phyloP scores from a whole-genome alignment of 2,329 filamentous ascomycete species.

The Penicillium aurantiogriseum region DNA sequence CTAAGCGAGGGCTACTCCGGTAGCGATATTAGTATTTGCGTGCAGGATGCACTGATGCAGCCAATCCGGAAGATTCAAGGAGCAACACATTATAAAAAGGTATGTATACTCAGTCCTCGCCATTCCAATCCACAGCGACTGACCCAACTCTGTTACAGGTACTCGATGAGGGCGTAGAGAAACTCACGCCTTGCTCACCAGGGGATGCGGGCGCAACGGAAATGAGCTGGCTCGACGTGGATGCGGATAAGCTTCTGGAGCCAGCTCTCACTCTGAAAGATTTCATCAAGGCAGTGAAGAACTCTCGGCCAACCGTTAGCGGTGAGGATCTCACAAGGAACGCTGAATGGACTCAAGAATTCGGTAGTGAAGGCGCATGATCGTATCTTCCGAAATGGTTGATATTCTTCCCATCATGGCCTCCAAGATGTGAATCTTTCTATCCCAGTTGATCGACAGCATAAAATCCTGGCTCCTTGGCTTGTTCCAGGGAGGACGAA shows the following conservation, averaged over 20 bases:
- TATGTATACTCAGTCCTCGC: conserved; percentile 40
- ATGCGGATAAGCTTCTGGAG: conserved; percentile 79
- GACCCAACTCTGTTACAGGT: conserved; percentile 52
- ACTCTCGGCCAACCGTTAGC: conserved; percentile 85
- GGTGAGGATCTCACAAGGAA: conserved; percentile 79
- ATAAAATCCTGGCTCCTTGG: neutral
- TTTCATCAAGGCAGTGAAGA: conserved; percentile 87
- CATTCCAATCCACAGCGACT: neutral
- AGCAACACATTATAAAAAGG: conserved; percentile 95
- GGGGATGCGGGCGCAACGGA: conserved; percentile 82
- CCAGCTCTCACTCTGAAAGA: conserved; percentile 86
- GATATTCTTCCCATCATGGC: neutral
- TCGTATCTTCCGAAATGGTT: neutral
- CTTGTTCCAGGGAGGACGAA: neutral
- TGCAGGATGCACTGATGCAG: conserved; percentile 96
- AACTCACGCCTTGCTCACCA: conserved; percentile 83
- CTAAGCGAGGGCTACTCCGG: conserved; percentile 93
- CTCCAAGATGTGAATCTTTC: neutral
- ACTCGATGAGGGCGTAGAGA: conserved; percentile 60
- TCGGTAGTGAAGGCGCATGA: conserved; percentile 81
- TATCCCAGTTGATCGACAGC: neutral
- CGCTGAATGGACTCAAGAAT: conserved; percentile 92
- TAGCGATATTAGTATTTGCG: conserved; percentile 91
- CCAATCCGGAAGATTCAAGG: conserved; percentile 95
- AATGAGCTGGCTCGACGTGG: conserved; percentile 89